A percentile compares a stretch with the other conserved stretches of the same genome.
Evolutionary conservation across 2,329 filamentous ascomycete genomes (phyloP).

Genomic region (Cytospora paraplurivora): DNA sequence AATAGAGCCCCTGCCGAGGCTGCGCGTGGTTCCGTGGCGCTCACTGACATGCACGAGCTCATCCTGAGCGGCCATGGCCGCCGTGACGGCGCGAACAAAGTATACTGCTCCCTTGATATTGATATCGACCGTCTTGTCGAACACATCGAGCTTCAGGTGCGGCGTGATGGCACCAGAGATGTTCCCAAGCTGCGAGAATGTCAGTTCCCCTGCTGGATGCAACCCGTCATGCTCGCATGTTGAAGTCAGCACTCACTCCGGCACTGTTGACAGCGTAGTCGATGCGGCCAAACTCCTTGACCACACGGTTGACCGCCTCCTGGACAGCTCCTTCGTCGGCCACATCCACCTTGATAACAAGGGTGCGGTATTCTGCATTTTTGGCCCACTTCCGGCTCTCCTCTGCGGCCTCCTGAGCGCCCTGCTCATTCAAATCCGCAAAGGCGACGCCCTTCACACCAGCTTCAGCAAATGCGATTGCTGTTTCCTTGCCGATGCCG

Average conservation of each 20-base stretch:
- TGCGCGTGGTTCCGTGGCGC: conserved; percentile 3
- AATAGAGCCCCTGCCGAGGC: conserved; percentile 11
- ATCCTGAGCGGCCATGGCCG: conserved; percentile 7
- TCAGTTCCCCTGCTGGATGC: neutral
- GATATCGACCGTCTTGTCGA: neutral
- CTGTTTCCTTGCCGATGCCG: conserved; percentile 21
- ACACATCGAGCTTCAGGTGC: neutral
- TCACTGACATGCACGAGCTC: neutral
- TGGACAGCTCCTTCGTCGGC: neutral
- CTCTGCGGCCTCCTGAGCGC: conserved; percentile 7
- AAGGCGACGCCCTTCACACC: conserved; percentile 15
- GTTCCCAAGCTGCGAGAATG: neutral
- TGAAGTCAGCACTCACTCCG: neutral
- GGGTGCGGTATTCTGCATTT: neutral
- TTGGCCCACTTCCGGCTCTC: conserved; percentile 8
- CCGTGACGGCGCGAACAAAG: conserved; percentile 7
- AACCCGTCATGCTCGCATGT: neutral
- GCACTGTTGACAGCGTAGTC: conserved; percentile 22
- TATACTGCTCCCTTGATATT: neutral
- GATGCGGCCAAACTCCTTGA: conserved; percentile 12
- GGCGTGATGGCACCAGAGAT: neutral
- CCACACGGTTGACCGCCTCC: neutral
- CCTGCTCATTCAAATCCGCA: conserved; percentile 15
- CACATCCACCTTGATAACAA: conserved; percentile 6
- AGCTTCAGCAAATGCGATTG: conserved; percentile 13